Base-by-base conservation (phyloP, 371 early-diverging fungal species). In the Nematocida sp. region DNA sequence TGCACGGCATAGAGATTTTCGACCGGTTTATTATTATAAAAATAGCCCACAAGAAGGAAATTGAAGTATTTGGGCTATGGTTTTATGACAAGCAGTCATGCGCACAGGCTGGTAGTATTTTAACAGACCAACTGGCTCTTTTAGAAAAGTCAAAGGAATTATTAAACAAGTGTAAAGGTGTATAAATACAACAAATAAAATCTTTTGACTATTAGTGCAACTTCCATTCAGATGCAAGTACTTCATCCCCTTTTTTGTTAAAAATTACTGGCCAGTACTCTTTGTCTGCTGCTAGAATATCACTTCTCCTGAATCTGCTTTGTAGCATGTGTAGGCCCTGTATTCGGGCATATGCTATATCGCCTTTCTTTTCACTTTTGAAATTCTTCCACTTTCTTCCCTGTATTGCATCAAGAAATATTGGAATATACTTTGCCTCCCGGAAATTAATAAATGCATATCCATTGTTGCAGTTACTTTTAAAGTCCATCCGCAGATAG, bases 401-500 rank as follows among this genome's bases (percentile, higher is more conserved):
- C n/a, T 91, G 90, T 6, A 91, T 89, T 18, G 90, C 87, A 39
- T 90, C 86, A 3, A 91, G 90, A 84, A 95, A 94, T 0, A 90
- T 87, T 1, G 90, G 75, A 15, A 92, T 70, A 45, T 74, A 73
- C 42, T 67, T 58, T n/a, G 89, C 78, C 60, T 89, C 87, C 58
- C 89, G 88, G 85, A 94, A 93, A 87, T 94, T 94, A 83, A 94
- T 91, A 84, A 94, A 94, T 3, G 93, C 93, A 82, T 93, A 92
- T 3, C 92, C 92, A 42, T 91, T 91, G 80, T 92, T 92, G 84
- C 93, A 92, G 73, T 89, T 72, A 69, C 93, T 93, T 83, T 90
- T 90, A 85, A 93, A 94, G 83, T 94, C 95, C 88, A 94, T 93
- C 52, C 94, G 88, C 20, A 94, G 86, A 86, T 94, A 94, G 7